These are phyloP conservation scores for Rhinocladiella similis DNA, from an alignment of 2,329 filamentous ascomycete species.

Conservation along the genomic window DNA sequence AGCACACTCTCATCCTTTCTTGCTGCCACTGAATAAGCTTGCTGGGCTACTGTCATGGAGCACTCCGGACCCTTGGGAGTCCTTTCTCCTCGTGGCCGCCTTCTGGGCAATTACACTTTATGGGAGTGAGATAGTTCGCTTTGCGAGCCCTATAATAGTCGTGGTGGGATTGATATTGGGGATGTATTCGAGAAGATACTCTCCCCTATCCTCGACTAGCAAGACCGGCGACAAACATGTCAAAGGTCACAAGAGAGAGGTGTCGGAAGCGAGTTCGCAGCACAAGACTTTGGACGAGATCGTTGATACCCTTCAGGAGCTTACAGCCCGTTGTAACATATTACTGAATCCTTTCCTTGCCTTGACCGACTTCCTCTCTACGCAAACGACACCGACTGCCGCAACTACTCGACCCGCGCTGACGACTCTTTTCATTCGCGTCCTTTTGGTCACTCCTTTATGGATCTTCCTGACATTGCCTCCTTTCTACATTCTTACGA, in stretches of 20 bases:
- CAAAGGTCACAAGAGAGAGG: constrained; percentile 48
- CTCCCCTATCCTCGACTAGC: constrained; percentile 81
- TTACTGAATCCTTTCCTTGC: constrained; percentile 84
- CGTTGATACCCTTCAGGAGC: constrained; percentile 85
- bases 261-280: constrained; percentile 62
- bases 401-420: constrained; percentile 88
- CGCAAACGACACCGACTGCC: constrained; percentile 83
- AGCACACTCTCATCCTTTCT: constrained; percentile 92
- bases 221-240: constrained; percentile 66
- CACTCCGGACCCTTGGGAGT: constrained; percentile 91
- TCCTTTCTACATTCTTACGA: constrained; percentile 81
- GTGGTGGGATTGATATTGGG: constrained; percentile 78
- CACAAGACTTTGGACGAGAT: constrained; percentile 98
- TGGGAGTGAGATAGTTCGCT: constrained; percentile 77
- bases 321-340: constrained; percentile 89
- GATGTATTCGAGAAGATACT: constrained; percentile 91
- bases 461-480: constrained; percentile 84
- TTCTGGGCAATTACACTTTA: constrained; percentile 90
- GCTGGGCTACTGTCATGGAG: constrained; percentile 91
- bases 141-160: constrained; percentile 79
- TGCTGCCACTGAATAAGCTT: constrained; percentile 83
- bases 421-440: constrained; percentile 84
- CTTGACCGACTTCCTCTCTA: constrained; percentile 90
- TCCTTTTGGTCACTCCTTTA: constrained; percentile 81
- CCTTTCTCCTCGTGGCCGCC: constrained; percentile 78